Conservation (phyloP, 2,329 filamentous ascomycete species). For the Hymenoscyphus scutula region DNA sequence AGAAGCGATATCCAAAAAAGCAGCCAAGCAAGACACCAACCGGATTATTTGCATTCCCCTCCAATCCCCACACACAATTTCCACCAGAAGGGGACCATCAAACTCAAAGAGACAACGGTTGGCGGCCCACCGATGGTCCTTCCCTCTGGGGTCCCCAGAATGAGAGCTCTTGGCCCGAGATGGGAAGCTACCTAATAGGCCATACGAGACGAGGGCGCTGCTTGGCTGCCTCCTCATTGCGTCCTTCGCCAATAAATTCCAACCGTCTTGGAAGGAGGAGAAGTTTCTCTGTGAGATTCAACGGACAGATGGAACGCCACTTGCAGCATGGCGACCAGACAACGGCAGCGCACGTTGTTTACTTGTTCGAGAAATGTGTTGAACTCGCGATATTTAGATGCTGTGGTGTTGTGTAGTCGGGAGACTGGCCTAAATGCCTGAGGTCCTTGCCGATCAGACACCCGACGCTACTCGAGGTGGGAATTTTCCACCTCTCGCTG, state of each 20-base stretch:
- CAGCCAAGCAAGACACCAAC: neutral
- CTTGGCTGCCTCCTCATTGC: constrained; percentile 6
- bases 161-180: constrained; percentile 3
- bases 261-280: constrained; percentile 10
- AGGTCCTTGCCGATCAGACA: neutral
- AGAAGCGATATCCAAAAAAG: too few species aligned
- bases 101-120: constrained; percentile 1
- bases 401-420: neutral
- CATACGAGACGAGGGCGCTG: neutral
- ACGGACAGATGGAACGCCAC: constrained; percentile 10
- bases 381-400: neutral
- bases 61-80: neutral
- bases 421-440: constrained; percentile 2
- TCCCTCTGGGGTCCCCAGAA: constrained; percentile 6
- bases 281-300: constrained; percentile 1
- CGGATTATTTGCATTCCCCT: neutral
- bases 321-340: neutral
- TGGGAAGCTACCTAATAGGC: neutral
- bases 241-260: neutral
- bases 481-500: neutral
- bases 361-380: constrained; percentile 1
- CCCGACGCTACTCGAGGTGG: constrained; percentile 2
- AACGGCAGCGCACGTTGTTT: neutral
- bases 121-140: neutral
- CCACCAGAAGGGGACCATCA: neutral